Evolutionary conservation across 2,329 filamentous ascomycete species (phyloP).

Genomic region (Beauveria sp.): DNA sequence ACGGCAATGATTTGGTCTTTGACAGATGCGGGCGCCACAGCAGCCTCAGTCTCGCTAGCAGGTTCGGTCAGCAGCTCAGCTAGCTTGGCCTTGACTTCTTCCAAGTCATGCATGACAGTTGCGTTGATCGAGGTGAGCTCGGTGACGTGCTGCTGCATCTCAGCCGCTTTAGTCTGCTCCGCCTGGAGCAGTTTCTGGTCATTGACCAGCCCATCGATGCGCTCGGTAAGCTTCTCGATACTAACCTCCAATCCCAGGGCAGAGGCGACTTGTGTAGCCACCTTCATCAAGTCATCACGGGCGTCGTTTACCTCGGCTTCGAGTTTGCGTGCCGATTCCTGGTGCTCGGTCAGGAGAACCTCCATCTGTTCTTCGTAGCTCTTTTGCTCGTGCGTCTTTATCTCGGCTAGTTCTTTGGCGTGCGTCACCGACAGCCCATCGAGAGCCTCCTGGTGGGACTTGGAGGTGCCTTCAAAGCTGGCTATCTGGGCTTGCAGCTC

Average conservation of each 20-base stretch:
- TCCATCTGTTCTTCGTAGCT: constrained; percentile 51
- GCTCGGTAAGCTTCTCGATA: constrained; percentile 58
- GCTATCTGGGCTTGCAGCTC: constrained; percentile 52
- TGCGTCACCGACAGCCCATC: constrained; percentile 43
- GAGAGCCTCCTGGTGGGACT: constrained; percentile 45
- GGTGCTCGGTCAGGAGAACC: constrained; percentile 52
- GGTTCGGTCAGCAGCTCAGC: constrained; percentile 41
- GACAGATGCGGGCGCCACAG: constrained; percentile 39
- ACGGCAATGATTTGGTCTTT: constrained; percentile 52
- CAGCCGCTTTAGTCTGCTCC: constrained; percentile 51
- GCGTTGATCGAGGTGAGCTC: constrained; percentile 53
- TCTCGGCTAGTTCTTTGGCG: constrained; percentile 39
- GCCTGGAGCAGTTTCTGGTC: constrained; percentile 52
- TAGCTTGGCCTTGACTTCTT: constrained; percentile 49
- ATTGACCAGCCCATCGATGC: constrained; percentile 49
- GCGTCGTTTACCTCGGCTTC: constrained; percentile 57
- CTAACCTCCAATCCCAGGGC: constrained; percentile 56
- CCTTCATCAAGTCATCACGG: constrained; percentile 57
- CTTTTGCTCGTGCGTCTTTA: constrained; percentile 42
- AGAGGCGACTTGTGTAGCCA: constrained; percentile 55
- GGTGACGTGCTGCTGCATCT: constrained; percentile 47
- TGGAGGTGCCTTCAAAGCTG: constrained; percentile 51
- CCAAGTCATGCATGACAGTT: constrained; percentile 53
- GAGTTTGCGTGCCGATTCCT: constrained; percentile 47
- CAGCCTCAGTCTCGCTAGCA: constrained; percentile 36